Base-by-base conservation (phyloP, 176 grass and related monocot genomes). In the Chrysopogon serrulatus region DNA sequence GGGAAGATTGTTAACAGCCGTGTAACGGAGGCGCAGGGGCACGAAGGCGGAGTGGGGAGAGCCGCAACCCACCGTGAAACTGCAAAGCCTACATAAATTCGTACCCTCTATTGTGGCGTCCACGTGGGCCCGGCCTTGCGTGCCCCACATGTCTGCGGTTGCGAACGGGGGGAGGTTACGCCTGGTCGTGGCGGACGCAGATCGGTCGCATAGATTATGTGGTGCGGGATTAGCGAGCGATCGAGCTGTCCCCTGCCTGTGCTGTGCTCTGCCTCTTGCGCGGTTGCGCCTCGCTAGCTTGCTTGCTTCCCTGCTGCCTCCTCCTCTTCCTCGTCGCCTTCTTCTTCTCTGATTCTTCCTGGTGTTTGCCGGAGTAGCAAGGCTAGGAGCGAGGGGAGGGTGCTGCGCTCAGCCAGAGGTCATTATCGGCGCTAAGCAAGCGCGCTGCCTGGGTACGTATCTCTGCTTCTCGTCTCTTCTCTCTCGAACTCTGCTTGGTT, bases 191-290 rank as follows among this genome's bases (percentile, higher is more conserved):
- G 60, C 39, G 19, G 69, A 74, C 80, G 68, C 68, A 40, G 80
- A 80, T 44, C 75, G 74, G 80, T 80, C 68, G 68, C 63, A 33
- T 87, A 84, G 84, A 83, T 80, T 84, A 79, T 87, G 84, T 84
- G 80, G 84, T 87, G 80, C 80, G 84, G 79, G 80, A 69, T 79
- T 90, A 79, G 80, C 84, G 76, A 87, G 79, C 79, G 79, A 86
- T 82, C 88, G 79, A 90, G 88, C 84, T 90, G 88, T 90, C 79
- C 84, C 79, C 66, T 82, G 78, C 79, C 88, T 86, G 83, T 86
- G 79, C 72, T 73, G 65, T 75, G 74, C 42, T 62, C 11, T 74
- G 24, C 80, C 40, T 4, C 80, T 30, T 48, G 4, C n/a, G n/a
- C n/a, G n/a, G n/a, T n/a, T 33, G 66, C 40, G 71, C 45, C n/a